These are phyloP conservation scores for Phytophthora kernoviae DNA, from an alignment of 352 stramenopile species.

Conservation along the genomic window DNA sequence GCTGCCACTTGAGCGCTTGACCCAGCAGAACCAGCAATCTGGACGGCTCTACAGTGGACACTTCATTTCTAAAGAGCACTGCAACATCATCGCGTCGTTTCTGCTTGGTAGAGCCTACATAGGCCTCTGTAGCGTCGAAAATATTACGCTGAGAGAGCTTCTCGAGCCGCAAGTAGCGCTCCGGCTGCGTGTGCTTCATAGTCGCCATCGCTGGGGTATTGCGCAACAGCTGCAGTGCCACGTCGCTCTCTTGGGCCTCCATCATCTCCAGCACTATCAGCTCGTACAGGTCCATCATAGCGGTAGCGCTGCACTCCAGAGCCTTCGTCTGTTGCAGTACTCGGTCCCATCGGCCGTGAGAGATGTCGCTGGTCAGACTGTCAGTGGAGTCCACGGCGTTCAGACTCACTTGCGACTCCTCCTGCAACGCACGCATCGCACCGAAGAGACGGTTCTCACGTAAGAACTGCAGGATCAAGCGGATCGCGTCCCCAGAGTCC, in stretches of 20 bases:
- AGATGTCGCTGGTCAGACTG: conserved; percentile 78
- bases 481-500: conserved; percentile 80
- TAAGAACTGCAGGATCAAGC: conserved; percentile 92
- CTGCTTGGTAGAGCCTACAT: conserved; percentile 73
- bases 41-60: conserved; percentile 85
- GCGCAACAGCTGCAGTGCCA: conserved; percentile 71
- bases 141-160: conserved; percentile 62
- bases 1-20: conserved; percentile 92
- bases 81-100: conserved; percentile 82
- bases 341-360: conserved; percentile 84
- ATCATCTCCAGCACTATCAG: conserved; percentile 89
- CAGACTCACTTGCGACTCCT: conserved; percentile 87
- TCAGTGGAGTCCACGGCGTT: conserved; percentile 90
- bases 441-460: conserved; percentile 89
- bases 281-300: conserved; percentile 91
- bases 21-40: conserved; percentile 87
- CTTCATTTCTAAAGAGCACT: conserved; percentile 69
- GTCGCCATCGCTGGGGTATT: conserved; percentile 46
- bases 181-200: conserved; percentile 56
- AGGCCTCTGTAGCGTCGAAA: conserved; percentile 79
- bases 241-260: conserved; percentile 80
- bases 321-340: conserved; percentile 89
- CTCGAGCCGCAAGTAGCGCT: conserved; percentile 75
- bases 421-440: conserved; percentile 84
- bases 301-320: conserved; percentile 62